Evolutionary conservation across 108 stramenopile species (phyloP), one percentile per base, ranked within the genome.

Genomic region (Skeletonema potamos): DNA sequence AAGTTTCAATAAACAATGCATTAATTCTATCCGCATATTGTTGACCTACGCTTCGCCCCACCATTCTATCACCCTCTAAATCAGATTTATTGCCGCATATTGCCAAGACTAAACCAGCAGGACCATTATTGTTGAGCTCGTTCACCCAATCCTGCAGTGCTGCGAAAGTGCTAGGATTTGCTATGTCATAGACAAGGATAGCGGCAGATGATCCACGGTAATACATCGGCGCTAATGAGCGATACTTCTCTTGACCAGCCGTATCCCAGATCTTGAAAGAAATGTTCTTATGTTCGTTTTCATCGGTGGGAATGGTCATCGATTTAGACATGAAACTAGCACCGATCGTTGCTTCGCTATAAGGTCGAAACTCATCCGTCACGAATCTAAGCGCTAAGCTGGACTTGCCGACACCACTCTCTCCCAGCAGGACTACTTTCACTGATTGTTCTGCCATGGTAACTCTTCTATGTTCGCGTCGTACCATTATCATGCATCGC

Each of bases 221-320:
- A 58, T 86, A 96, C 91, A 96, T 92, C 32, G 95, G 91, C 17
- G 92, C 92, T 30, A 96, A 62, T 20, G 87, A 85, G 46, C 88
- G 84, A 73, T 92, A 96, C 37, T 89, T 90, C 74, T 96, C 95
- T 73, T 96, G 95, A 17, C 95, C 95, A 7, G 95, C 95, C 7
- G 95, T 96, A 65, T 96, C 95, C 94, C 91, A 96, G 54, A 94
- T 96, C 59, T 87, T 84, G 33, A 88, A 84, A 2, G 60, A 69
- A 20, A 84, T 64, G 30, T 69, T 77, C 24, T 5, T 55, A 11
- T 72, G 26, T 60, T 39, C 26, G 12, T 34, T 41, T 20, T 27
- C 62, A 27, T 11, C 22, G 3, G 32, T 1, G 2, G 68, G 60
- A 26, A 74, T 27, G 17, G 28, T 55, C 4, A 79, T 77, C 15